Conservation (phyloP, 1,284 basidiomycete genomes). For the Austroboletus novae-zelandiae region DNA sequence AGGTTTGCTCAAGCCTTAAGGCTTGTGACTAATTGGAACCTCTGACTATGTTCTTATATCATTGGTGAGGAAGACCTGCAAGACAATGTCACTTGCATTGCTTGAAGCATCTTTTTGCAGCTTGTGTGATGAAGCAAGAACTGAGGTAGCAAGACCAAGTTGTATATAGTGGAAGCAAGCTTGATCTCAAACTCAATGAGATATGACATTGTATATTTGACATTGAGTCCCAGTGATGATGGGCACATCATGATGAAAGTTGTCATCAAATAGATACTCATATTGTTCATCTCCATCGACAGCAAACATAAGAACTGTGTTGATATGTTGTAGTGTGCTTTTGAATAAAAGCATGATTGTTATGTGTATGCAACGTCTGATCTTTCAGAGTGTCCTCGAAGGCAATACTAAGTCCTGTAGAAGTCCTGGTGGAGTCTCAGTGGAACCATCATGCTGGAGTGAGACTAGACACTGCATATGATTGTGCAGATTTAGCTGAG, state of each 20-base stretch:
- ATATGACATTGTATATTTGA: conserved; percentile 3
- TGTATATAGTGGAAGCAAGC: conserved; percentile 3
- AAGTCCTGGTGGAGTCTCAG: no score
- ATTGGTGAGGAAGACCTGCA: background rate
- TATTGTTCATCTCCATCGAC: background rate
- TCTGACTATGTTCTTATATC: background rate
- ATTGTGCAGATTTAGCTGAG: no score
- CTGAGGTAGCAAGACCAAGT: conserved; percentile 1
- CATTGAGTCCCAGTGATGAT: background rate
- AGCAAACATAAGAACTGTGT: background rate
- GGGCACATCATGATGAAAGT: background rate
- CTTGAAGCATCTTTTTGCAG: background rate
- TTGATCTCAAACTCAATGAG: conserved; percentile 1
- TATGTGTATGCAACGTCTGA: no score
- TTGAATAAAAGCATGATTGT: background rate
- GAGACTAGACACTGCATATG: no score
- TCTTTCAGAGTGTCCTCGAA: no score
- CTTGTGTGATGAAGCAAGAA: background rate
- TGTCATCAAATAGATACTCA: no score
- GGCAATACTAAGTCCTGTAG: no score
- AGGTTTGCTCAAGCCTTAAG: background rate
- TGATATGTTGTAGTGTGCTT: background rate
- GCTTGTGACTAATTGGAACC: background rate
- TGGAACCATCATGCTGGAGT: no score
- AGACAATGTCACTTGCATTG: background rate